A percentile compares a stretch with the other conserved stretches of the same genome.
Conservation (phyloP, 2,329 filamentous ascomycete genomes). For the Erysiphe pulchra region DNA sequence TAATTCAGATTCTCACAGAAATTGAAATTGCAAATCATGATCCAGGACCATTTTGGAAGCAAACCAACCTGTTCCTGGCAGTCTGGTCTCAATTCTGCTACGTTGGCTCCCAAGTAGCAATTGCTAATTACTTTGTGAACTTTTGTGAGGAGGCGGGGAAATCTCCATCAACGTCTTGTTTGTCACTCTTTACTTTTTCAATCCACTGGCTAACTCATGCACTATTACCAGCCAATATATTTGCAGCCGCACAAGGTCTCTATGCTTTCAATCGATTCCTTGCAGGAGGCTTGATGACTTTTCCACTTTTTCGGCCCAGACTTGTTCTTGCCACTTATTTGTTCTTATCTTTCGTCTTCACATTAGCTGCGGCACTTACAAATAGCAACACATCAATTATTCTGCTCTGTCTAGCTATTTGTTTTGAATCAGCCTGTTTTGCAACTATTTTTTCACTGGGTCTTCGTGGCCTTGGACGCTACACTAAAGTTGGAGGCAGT, state of each 20-base stretch:
- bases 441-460: constrained; percentile 60
- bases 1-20: neutral
- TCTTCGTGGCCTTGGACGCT: constrained; percentile 49
- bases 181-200: neutral
- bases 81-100: constrained; percentile 59
- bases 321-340: constrained; percentile 43
- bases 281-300: constrained; percentile 41
- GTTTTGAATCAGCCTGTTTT: constrained; percentile 61
- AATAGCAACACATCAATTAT: neutral
- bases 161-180: constrained; percentile 16
- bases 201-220: neutral
- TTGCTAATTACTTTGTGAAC: constrained; percentile 47
- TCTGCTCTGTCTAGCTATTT: constrained; percentile 28
- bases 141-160: constrained; percentile 32
- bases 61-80: constrained; percentile 53
- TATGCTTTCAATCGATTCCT: constrained; percentile 51
- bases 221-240: constrained; percentile 32
- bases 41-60: constrained; percentile 38
- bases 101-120: constrained; percentile 42
- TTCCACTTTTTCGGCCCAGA: constrained; percentile 18
- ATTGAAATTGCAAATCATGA: constrained; percentile 15
- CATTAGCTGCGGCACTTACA: constrained; percentile 1
- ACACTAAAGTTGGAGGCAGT: constrained; percentile 52
- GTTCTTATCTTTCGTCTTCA: constrained; percentile 36
- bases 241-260: constrained; percentile 37